Percentiles rank a stretch among this genome's conserved stretches.
Conservation (phyloP, 2,329 filamentous ascomycete species). For the Diaporthe citriasiana region DNA sequence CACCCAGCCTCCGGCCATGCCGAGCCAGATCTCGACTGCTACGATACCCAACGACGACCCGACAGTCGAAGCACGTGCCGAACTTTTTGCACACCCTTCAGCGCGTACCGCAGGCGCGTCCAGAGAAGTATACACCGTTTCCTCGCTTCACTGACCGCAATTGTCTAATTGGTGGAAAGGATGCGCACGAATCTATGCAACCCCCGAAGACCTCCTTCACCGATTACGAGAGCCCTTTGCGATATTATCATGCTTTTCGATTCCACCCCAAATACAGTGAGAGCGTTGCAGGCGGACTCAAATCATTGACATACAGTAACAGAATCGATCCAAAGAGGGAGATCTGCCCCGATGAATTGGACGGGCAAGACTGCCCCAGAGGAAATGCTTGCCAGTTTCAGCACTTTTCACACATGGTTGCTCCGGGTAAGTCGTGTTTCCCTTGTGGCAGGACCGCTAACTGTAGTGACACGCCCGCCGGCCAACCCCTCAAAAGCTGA, state of each 20-base stretch:
- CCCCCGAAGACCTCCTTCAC: constrained; percentile 45
- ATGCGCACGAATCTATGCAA: constrained; percentile 35
- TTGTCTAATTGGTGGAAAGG: constrained; percentile 46
- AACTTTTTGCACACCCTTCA: constrained; percentile 32
- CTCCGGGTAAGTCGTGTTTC: constrained; percentile 77
- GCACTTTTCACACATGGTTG: constrained; percentile 81
- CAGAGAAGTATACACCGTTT: constrained; percentile 61
- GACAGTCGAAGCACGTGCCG: constrained; percentile 46
- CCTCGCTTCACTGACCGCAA: constrained; percentile 34
- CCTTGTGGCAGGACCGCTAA: constrained; percentile 43
- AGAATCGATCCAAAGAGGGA: constrained; percentile 82
- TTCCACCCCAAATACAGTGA: constrained; percentile 85
- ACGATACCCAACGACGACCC: constrained; percentile 45
- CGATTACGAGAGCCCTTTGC: constrained; percentile 87
- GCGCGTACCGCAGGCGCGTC: constrained; percentile 44
- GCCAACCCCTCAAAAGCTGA: constrained; percentile 63
- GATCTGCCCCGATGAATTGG: constrained; percentile 83
- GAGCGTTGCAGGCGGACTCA: constrained; percentile 80
- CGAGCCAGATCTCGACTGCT: constrained; percentile 52
- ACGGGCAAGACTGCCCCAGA: constrained; percentile 77
- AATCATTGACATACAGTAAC: constrained; percentile 94
- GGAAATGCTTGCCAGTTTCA: constrained; percentile 80
- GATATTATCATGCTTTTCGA: constrained; percentile 87
- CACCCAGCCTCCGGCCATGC: constrained; percentile 42
- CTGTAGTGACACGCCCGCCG: constrained; percentile 45